Percentiles rank a stretch among this genome's conserved stretches.
Evolutionary conservation across 2,329 filamentous ascomycete genomes (phyloP).

Genomic region (Setomelanomma holmii): DNA sequence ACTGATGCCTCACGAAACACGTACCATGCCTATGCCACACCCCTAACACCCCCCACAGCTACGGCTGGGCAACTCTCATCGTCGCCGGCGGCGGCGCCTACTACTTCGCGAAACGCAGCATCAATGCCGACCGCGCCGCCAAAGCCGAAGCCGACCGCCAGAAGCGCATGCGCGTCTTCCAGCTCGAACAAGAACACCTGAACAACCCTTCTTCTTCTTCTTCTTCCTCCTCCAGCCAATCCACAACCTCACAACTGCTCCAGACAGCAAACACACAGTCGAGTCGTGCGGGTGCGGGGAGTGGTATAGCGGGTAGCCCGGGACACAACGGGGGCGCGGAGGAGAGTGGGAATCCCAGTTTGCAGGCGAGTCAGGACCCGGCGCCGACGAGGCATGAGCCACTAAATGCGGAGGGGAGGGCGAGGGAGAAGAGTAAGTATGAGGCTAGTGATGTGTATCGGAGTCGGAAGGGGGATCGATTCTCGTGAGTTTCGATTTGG

Average conservation of each 20-base stretch:
- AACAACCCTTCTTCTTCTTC: neutral
- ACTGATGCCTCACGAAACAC: too few relatives aligned
- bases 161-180: conserved; percentile 39
- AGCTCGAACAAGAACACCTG: conserved; percentile 36
- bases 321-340: conserved; percentile 15
- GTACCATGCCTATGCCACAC: too few relatives aligned
- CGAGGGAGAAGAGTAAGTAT: conserved; percentile 86
- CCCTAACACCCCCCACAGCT: conserved; percentile 61
- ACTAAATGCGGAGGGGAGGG: conserved; percentile 69
- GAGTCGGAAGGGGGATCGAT: conserved; percentile 85
- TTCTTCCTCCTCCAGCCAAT: conserved; percentile 13
- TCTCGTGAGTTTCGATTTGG: conserved; percentile 56
- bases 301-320: conserved; percentile 13
- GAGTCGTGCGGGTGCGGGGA: conserved; percentile 11
- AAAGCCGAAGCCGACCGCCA: conserved; percentile 62
- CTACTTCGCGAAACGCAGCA: conserved; percentile 92
- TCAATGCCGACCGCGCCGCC: conserved; percentile 87
- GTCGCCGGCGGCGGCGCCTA: conserved; percentile 87
- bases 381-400: conserved; percentile 84
- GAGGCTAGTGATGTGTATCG: conserved; percentile 78
- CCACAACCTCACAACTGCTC: conserved; percentile 15
- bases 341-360: conserved; percentile 64
- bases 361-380: conserved; percentile 78
- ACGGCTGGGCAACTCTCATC: conserved; percentile 91
- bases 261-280: conserved; percentile 6